These are phyloP conservation scores for Diutina scorzettiae DNA, from an alignment of 1,139 yeast species.

Conservation along the genomic window DNA sequence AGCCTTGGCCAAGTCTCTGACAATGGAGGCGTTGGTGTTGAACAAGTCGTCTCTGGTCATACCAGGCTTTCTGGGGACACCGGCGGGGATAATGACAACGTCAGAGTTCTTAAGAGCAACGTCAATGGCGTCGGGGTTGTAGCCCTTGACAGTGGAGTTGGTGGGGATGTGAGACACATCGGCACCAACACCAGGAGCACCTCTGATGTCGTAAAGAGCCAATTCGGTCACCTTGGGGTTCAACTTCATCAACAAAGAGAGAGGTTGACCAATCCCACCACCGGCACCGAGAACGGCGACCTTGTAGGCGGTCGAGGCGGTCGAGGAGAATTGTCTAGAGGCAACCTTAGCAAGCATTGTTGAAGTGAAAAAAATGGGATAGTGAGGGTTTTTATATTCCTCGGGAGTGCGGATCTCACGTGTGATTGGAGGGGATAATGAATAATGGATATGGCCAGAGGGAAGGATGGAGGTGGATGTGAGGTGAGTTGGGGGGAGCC, in stretches of 20 bases:
- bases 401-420: too few relatives aligned
- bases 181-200: conserved; percentile 87
- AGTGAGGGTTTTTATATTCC: too few relatives aligned
- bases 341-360: conserved; percentile 4
- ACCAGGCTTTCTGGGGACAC: conserved; percentile 96
- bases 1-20: conserved; percentile 70
- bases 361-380: not conserved
- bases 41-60: conserved; percentile 96
- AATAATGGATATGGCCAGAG: too few relatives aligned
- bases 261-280: conserved; percentile 97
- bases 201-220: conserved; percentile 79
- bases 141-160: conserved; percentile 56
- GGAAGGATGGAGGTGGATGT: too few relatives aligned
- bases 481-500: too few relatives aligned
- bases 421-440: too few relatives aligned
- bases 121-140: conserved; percentile 32
- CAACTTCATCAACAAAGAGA: conserved; percentile 71
- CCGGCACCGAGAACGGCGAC: conserved; percentile 93
- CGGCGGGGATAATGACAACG: conserved; percentile 86
- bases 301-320: conserved; percentile 18
- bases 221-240: conserved; percentile 70
- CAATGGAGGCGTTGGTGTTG: conserved; percentile 86
- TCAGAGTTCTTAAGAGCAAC: conserved; percentile 44
- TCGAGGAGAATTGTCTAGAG: conserved; percentile 4
- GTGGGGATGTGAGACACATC: conserved; percentile 88